Evolutionary conservation across 1,284 basidiomycete genomes (phyloP).

Genomic region (Coniferiporia sulphurascens): DNA sequence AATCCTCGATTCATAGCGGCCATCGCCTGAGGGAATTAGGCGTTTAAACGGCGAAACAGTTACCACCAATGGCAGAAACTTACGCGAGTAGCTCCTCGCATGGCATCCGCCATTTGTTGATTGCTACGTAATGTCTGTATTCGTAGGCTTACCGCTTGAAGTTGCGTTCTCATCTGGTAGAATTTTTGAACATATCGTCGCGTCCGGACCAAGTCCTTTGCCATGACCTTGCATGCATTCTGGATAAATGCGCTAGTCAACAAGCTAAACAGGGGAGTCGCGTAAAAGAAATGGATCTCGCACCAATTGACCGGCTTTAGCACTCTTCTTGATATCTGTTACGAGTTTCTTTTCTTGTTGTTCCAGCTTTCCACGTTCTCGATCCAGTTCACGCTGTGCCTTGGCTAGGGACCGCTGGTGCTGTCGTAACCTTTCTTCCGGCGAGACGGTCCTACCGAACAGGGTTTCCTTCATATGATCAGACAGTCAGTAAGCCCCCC

Average conservation of each 20-base stretch:
- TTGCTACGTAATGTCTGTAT: constrained; percentile 97
- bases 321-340: constrained; percentile 93
- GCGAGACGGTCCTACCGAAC: constrained; percentile 91
- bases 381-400: constrained; percentile 94
- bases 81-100: constrained; percentile 96
- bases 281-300: neutral
- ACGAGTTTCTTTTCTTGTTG: constrained; percentile 93
- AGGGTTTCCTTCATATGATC: constrained; percentile 76
- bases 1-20: constrained; percentile 95
- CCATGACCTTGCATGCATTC: constrained; percentile 99
- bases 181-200: constrained; percentile 96
- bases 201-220: constrained; percentile 96
- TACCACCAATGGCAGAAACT: constrained; percentile 29
- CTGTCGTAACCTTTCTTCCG: constrained; percentile 92
- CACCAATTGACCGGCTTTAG: constrained; percentile 94
- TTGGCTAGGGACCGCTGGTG: constrained; percentile 95
- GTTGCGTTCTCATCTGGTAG: constrained; percentile 97
- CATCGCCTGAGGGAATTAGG: constrained; percentile 71
- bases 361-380: constrained; percentile 92
- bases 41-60: neutral
- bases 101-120: constrained; percentile 99
- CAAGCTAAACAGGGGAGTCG: neutral
- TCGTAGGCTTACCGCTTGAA: constrained; percentile 92
- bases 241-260: constrained; percentile 29
- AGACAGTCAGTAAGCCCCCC: neutral